Evolutionary conservation across 208 protist genomes (phyloP).

Genomic region (Leishmania lainsoni): DNA sequence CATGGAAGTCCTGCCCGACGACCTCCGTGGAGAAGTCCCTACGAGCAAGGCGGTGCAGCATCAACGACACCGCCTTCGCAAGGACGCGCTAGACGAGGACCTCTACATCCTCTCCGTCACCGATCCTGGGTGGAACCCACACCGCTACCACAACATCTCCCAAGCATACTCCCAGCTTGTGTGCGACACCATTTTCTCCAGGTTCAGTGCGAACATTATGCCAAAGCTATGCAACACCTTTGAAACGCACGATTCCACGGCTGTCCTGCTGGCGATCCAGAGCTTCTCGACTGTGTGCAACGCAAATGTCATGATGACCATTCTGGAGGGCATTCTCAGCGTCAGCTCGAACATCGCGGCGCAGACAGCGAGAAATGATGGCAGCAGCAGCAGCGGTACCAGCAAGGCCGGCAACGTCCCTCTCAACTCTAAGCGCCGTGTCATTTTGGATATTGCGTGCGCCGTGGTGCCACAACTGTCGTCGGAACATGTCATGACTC

Average conservation of each 20-base stretch:
- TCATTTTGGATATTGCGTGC: slow-evolving; percentile 87
- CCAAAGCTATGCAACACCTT: slow-evolving; percentile 88
- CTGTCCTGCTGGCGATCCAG: slow-evolving; percentile 80
- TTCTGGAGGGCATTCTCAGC: slow-evolving; percentile 80
- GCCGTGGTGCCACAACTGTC: slow-evolving; percentile 76
- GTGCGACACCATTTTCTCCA: slow-evolving; percentile 73
- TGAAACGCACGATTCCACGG: slow-evolving; percentile 75
- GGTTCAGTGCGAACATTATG: slow-evolving; percentile 90
- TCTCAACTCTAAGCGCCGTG: slow-evolving; percentile 74
- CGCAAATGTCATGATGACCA: slow-evolving; percentile 80
- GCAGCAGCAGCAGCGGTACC: neutral
- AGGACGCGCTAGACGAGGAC: slow-evolving; percentile 77
- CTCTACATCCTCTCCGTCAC: slow-evolving; percentile 68
- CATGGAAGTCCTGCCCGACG: slow-evolving; percentile 31
- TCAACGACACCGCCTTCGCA: slow-evolving; percentile 23
- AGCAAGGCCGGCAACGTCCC: slow-evolving; percentile 40
- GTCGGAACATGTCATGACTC: slow-evolving; percentile 51
- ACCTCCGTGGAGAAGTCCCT: slow-evolving; percentile 16
- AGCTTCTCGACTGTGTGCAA: slow-evolving; percentile 85
- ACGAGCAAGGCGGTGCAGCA: neutral
- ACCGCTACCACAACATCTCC: slow-evolving; percentile 85
- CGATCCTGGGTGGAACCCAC: slow-evolving; percentile 74
- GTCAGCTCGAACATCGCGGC: slow-evolving; percentile 69
- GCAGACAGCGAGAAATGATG: neutral
- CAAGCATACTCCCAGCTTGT: slow-evolving; percentile 58